Evolutionary conservation across 208 protist species (phyloP).

Genomic region (Leishmania lainsoni): DNA sequence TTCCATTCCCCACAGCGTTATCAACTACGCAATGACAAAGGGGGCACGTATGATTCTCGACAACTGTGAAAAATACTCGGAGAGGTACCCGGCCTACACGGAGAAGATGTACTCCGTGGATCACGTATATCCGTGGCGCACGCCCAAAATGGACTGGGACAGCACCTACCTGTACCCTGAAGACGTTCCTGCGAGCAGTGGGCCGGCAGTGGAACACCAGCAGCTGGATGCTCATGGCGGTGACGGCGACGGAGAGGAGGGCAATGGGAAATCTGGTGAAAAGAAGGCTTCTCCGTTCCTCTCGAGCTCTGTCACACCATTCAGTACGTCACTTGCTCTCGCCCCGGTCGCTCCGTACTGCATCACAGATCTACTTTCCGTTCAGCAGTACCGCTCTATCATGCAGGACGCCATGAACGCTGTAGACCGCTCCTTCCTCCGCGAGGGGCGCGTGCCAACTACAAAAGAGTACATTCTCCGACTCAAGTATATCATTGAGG

Average conservation of each 20-base stretch:
- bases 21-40: constrained; percentile 82
- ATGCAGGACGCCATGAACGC: constrained; percentile 83
- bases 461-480: constrained; percentile 73
- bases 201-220: neutral
- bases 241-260: neutral
- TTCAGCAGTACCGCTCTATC: constrained; percentile 82
- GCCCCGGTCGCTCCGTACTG: constrained; percentile 52
- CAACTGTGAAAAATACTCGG: constrained; percentile 69
- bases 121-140: constrained; percentile 73
- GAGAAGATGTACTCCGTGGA: constrained; percentile 57
- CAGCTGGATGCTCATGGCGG: neutral
- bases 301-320: neutral
- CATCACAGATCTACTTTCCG: constrained; percentile 38
- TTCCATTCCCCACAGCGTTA: constrained; percentile 76
- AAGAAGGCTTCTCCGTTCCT: constrained; percentile 5
- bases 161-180: constrained; percentile 66
- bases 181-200: constrained; percentile 34
- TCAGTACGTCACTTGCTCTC: constrained; percentile 32
- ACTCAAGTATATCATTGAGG: constrained; percentile 63
- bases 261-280: neutral
- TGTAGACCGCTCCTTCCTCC: constrained; percentile 78
- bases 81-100: constrained; percentile 61
- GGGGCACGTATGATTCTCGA: constrained; percentile 57
- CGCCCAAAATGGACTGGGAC: constrained; percentile 82
- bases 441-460: constrained; percentile 67